Evolutionary conservation across 2,329 filamentous ascomycete species (phyloP), one percentile per base, ranked within the genome.

Genomic region (Diaporthe australafricana): DNA sequence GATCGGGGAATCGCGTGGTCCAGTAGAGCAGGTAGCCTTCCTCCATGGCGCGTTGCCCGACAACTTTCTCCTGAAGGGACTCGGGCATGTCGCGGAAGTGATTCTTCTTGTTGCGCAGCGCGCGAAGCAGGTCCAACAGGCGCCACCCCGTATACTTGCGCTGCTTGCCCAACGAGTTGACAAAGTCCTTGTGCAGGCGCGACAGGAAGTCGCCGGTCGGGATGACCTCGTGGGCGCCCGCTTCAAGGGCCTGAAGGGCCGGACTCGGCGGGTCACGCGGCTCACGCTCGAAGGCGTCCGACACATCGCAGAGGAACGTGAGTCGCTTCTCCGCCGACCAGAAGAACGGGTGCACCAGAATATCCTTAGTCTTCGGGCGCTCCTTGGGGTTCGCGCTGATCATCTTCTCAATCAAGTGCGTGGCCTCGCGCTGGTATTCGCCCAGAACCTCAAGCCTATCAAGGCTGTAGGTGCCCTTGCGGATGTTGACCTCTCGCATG

Each of bases 81-180:
- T 95, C 93, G 8, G 93, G 89, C 94, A 99, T 96, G 80, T 99
- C 96, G 78, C 98, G 95, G 80, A 98, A 99, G 80, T 99, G 96
- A 75, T 98, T 98, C 77, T 93, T 94, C 88, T 99, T 99, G 83
- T 99, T 99, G 30, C 96, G 88, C 70, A 99, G 85, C 1, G 96
- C 96, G 1, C 96, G 89, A 25, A 99, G 84, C 27, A 99, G 86
- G 82, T 99, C 96, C 69, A 99, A 84, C 79, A 99, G 89, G 57
- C 91, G 89, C 1, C 90, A 88, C 0, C 95, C 95, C 0, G 93
- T 96, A 82, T 99, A 99, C 82, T 98, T 98, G 78, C 96, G 90
- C 83, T 98, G 96, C 83, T 97, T 98, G 72, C 95, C 95, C 8
- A 98, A 87, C 2, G 92, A 96, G 48, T 97, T 94, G 73, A 97